Conservation (phyloP, 345 rosid species). For the Eucalyptus fibrosa region DNA sequence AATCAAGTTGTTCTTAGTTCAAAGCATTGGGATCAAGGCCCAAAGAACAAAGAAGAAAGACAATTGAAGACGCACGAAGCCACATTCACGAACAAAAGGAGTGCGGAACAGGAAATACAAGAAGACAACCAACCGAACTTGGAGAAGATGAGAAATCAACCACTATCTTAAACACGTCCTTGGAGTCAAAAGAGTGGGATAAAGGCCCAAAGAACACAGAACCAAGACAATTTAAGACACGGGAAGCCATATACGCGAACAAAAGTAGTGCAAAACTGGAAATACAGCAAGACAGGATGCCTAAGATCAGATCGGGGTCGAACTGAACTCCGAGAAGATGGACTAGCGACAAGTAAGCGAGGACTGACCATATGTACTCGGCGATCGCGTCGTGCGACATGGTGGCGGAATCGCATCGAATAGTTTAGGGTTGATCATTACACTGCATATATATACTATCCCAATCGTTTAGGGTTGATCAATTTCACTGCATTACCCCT, state of each 20-base stretch:
- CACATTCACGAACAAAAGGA: too few relatives aligned
- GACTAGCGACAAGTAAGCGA: neutral
- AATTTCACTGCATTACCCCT: neutral
- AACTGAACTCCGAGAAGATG: neutral
- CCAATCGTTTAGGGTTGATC: too few relatives aligned
- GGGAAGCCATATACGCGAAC: neutral
- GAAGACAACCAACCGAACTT: too few relatives aligned
- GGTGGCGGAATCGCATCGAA: too few relatives aligned
- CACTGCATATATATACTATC: too few relatives aligned
- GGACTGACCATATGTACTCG: conserved; percentile 77
- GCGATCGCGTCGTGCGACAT: conserved; percentile 40
- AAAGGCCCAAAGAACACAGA: neutral
- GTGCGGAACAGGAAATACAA: too few relatives aligned
- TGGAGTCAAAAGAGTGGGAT: neutral
- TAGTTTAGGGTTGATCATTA: too few relatives aligned
- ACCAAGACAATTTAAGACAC: neutral
- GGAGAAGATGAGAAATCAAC: too few relatives aligned
- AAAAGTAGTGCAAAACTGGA: neutral
- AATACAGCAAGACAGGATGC: neutral
- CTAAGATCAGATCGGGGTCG: neutral
- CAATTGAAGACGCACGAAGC: too few relatives aligned
- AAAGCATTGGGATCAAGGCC: neutral
- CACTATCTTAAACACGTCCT: neutral
- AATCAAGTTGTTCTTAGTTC: neutral
- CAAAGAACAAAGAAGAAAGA: too few relatives aligned